A percentile compares a stretch with the other conserved stretches of the same genome.
Conservation (phyloP, 1,139 yeast species). For the Hansenula lynferdii region DNA sequence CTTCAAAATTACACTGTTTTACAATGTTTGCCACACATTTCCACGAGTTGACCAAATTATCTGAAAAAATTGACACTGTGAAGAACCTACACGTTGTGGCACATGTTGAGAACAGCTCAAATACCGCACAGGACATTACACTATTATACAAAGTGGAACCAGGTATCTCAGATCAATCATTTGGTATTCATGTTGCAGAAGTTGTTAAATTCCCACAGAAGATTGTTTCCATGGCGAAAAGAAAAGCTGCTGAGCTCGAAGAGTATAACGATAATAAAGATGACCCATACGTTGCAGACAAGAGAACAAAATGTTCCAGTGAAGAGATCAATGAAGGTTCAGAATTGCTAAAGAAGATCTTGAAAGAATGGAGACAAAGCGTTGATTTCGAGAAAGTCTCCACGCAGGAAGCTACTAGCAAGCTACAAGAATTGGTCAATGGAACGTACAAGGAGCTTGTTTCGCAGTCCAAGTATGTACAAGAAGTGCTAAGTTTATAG, state of each 20-base stretch:
- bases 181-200: slow-evolving; percentile 97
- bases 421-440: slow-evolving; percentile 30
- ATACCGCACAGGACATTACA: slow-evolving; percentile 62
- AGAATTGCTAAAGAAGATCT: slow-evolving; percentile 44
- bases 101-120: slow-evolving; percentile 49
- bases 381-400: slow-evolving; percentile 30
- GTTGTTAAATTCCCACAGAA: slow-evolving; percentile 87
- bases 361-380: slow-evolving; percentile 56
- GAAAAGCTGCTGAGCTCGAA: slow-evolving; percentile 87
- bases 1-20: slow-evolving; percentile 66
- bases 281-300: slow-evolving; percentile 34
- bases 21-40: slow-evolving; percentile 95
- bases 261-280: slow-evolving; percentile 45
- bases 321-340: slow-evolving; percentile 57
- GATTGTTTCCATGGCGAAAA: slow-evolving; percentile 89
- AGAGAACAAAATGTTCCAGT: slow-evolving; percentile 46
- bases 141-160: slow-evolving; percentile 86
- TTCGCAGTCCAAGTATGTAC: slow-evolving; percentile 34
- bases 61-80: slow-evolving; percentile 58
- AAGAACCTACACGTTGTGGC: slow-evolving; percentile 92
- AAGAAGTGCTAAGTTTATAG: slow-evolving; percentile 32
- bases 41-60: slow-evolving; percentile 83
- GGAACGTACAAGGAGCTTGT: slow-evolving; percentile 24
- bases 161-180: slow-evolving; percentile 90
- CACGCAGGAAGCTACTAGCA: slow-evolving; percentile 33